Evolutionary conservation across 176 grass and related monocot genomes (phyloP).

Genomic region (Cocos nucifera): DNA sequence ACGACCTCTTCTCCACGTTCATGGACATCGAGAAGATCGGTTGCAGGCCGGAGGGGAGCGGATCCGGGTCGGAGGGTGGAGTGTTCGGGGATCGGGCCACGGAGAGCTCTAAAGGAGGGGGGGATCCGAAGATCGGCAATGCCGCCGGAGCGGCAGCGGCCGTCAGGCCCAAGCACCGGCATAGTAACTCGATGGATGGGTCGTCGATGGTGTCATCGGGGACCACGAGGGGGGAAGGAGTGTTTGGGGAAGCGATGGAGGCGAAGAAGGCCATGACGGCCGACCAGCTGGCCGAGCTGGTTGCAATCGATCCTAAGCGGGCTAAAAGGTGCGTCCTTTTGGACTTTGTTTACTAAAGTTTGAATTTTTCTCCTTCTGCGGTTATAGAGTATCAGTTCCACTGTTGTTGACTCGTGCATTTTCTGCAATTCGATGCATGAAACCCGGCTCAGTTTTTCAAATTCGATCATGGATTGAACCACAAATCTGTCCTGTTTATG

Average conservation of each 20-base stretch:
- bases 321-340: constrained; percentile 58
- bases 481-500: no score
- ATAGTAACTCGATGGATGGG: constrained; percentile 88
- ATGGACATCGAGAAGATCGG: constrained; percentile 98
- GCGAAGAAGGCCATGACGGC: constrained; percentile 95
- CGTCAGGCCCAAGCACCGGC: constrained; percentile 71
- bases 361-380: no score
- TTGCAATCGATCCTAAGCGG: constrained; percentile 83
- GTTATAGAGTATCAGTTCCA: no score
- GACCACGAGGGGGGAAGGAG: constrained; percentile 22
- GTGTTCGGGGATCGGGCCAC: constrained; percentile 42
- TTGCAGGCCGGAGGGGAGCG: constrained; percentile 33
- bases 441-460: no score
- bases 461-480: no score
- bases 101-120: constrained; percentile 37
- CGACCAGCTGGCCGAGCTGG: constrained; percentile 77
- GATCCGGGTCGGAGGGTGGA: constrained; percentile 27
- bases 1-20: constrained; percentile 94
- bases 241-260: constrained; percentile 70
- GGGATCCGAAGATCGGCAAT: constrained; percentile 10
- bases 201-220: constrained; percentile 50
- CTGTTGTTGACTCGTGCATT: no score
- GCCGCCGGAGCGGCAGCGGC: constrained; percentile 5
- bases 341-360: neutral
- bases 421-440: no score